Percentiles rank a stretch among this genome's conserved stretches.
phyloP scores from a whole-genome alignment of 2,329 filamentous ascomycete genomes.

The Didymella arachidicola region DNA sequence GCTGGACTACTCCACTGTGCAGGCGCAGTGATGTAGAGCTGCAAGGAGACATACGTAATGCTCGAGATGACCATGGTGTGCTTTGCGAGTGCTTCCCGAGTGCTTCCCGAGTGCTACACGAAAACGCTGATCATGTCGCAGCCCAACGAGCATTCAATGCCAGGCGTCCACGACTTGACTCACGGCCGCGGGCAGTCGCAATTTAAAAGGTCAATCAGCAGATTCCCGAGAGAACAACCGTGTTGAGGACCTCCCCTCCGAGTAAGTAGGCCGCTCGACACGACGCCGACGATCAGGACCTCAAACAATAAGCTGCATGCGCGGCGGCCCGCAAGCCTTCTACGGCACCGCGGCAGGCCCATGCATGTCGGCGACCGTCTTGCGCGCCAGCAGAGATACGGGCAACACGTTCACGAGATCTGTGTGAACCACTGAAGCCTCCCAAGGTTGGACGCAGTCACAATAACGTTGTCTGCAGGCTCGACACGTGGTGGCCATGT shows the following conservation, averaged over 20 bases:
- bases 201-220: constrained; percentile 6
- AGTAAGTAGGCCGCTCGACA: background rate
- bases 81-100: background rate
- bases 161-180: background rate
- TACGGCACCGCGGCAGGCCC: constrained; percentile 7
- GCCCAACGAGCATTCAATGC: background rate
- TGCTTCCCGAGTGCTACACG: background rate
- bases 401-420: constrained; percentile 4
- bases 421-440: background rate
- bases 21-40: background rate
- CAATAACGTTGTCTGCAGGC: constrained; percentile 14
- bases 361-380: constrained; percentile 9
- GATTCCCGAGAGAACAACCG: constrained; percentile 11
- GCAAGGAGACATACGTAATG: constrained; percentile 6
- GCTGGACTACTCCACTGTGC: constrained; percentile 14
- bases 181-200: constrained; percentile 7
- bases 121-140: background rate
- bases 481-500: constrained; percentile 24
- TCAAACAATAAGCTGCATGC: constrained; percentile 17
- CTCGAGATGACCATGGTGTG: background rate
- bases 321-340: constrained; percentile 19
- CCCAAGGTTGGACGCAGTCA: background rate
- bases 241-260: background rate
- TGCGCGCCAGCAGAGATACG: constrained; percentile 5
- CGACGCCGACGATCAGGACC: constrained; percentile 11